A percentile compares a stretch with the other conserved stretches of the same genome.
phyloP scores from a whole-genome alignment of 2,329 filamentous ascomycete genomes.

The Phialocephala subalpina region DNA sequence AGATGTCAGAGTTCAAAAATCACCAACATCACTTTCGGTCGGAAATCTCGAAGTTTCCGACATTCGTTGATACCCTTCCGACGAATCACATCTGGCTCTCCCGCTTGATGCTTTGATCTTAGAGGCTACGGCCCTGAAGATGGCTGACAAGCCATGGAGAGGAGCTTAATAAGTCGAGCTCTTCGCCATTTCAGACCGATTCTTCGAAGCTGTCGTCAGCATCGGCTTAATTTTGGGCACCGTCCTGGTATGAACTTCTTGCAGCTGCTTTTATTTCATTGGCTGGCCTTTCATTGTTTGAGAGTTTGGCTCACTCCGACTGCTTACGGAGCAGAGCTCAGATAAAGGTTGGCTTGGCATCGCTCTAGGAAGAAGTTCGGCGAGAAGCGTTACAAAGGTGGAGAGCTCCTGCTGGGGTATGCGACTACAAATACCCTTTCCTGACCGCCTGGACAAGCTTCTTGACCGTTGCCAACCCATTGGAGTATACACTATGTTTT shows the following conservation, averaged over 20 bases:
- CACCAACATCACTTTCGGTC: background rate
- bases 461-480: background rate
- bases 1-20: background rate
- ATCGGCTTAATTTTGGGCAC: too few relatives aligned
- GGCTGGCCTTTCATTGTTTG: background rate
- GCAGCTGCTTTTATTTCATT: background rate
- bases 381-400: background rate
- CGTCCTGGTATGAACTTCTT: background rate
- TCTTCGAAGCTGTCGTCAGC: background rate
- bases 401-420: background rate
- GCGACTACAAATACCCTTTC: background rate
- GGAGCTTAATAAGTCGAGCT: too few relatives aligned
- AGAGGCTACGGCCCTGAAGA: background rate
- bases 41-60: background rate
- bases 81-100: background rate
- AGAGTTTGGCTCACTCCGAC: background rate
- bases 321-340: background rate
- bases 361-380: background rate
- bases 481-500: constrained; percentile 29
- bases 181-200: too few relatives aligned
- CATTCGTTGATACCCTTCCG: background rate
- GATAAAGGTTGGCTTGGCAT: constrained; percentile 5
- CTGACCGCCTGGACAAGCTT: background rate
- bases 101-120: background rate
- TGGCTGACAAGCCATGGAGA: background rate